Evolutionary conservation across 768 basidiomycete genomes (phyloP).

Genomic region (Neoboletus magnificus): DNA sequence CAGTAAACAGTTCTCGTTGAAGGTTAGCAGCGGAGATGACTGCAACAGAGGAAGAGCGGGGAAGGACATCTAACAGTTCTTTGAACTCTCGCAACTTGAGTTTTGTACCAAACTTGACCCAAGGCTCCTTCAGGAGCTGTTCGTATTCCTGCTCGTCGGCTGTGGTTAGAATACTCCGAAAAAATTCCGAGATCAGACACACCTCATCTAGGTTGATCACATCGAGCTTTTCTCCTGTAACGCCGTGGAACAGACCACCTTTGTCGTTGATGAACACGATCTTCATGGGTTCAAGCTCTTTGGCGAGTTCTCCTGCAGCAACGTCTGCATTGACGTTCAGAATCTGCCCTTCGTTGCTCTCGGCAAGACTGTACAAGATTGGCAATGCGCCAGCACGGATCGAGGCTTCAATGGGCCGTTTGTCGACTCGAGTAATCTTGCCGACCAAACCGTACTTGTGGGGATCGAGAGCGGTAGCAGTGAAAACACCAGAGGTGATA

Average conservation of each 20-base stretch:
- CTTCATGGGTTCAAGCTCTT: constrained; percentile 97
- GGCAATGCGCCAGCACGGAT: constrained; percentile 96
- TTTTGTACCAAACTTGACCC: constrained; percentile 99
- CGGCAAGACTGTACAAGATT: constrained; percentile 92
- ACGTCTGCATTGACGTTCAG: constrained; percentile 99
- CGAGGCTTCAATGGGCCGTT: constrained; percentile 93
- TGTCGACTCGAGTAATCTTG: constrained; percentile 92
- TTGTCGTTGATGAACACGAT: constrained; percentile 99
- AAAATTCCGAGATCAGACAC: neutral
- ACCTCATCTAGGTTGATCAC: constrained; percentile 98
- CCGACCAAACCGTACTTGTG: constrained; percentile 95
- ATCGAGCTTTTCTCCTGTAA: constrained; percentile 93
- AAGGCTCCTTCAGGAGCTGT: constrained; percentile 92
- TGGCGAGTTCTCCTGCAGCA: constrained; percentile 95
- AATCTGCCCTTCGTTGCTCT: constrained; percentile 95
- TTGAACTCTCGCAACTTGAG: constrained; percentile 99
- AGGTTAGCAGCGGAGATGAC: constrained; percentile 91
- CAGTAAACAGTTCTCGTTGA: constrained; percentile 98
- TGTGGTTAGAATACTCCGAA: neutral
- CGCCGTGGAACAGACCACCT: constrained; percentile 96
- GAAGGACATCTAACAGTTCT: constrained; percentile 95
- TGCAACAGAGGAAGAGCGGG: constrained; percentile 96
- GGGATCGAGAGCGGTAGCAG: constrained; percentile 93
- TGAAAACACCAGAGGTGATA: constrained; percentile 97
- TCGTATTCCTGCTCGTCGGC: constrained; percentile 74